phyloP scores from a whole-genome alignment of 1,284 basidiomycete genomes.

The Cutaneotrichosporon sp. region DNA sequence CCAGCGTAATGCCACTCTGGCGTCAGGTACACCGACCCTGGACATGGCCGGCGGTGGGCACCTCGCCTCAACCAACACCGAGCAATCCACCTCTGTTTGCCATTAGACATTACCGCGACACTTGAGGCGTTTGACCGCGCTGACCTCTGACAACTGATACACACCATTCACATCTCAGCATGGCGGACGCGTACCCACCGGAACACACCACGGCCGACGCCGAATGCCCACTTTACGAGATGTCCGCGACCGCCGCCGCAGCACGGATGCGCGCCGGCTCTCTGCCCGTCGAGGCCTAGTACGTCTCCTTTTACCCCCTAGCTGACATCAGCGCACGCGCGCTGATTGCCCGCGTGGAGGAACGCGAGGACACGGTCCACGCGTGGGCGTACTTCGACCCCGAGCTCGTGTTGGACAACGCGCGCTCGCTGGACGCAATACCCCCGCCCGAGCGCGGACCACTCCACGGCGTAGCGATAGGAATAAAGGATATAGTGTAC shows the following conservation, averaged over 20 bases:
- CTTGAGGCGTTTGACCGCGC: no score
- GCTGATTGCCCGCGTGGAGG: conserved; percentile 17
- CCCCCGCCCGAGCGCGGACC: conserved; percentile 26
- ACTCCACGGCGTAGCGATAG: conserved; percentile 33
- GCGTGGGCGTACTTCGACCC: conserved; percentile 33
- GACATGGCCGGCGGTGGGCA: no score
- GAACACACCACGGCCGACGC: no score
- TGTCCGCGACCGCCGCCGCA: conserved; percentile 22
- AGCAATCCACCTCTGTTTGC: no score
- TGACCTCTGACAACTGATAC: no score
- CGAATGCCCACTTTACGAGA: conserved; percentile 2
- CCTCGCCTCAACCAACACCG: no score
- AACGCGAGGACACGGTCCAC: conserved; percentile 19
- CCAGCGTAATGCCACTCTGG: no score
- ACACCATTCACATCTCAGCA: no score
- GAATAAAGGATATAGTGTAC: conserved; percentile 33
- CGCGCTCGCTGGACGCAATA: conserved; percentile 27
- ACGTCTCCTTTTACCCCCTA: conserved; percentile 9
- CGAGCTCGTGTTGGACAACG: conserved; percentile 21
- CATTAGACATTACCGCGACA: no score
- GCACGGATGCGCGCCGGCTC: conserved; percentile 18
- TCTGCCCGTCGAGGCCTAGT: conserved; percentile 27
- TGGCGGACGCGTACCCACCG: no score
- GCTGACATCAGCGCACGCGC: conserved; percentile 16
- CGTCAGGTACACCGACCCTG: no score